Evolutionary conservation across 2,329 filamentous ascomycete genomes (phyloP).

Genomic region (Purpureocillium lavendulum): DNA sequence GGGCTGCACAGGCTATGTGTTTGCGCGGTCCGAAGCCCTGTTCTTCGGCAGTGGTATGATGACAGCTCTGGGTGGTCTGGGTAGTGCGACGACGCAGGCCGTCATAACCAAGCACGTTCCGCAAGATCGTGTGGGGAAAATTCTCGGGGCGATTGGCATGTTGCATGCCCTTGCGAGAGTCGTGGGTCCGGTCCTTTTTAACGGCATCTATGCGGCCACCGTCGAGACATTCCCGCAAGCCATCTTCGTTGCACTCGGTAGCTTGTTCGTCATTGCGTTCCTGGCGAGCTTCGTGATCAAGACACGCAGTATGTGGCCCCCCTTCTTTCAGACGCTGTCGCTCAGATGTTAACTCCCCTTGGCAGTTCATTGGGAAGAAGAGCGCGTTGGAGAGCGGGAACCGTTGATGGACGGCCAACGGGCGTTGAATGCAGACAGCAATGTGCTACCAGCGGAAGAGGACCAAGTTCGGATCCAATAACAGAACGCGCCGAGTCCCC

Average conservation of each 20-base stretch:
- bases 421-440: constrained; percentile 5
- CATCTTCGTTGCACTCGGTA: constrained; percentile 68
- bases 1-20: constrained; percentile 67
- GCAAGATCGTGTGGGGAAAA: constrained; percentile 68
- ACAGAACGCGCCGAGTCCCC: not conserved
- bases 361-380: constrained; percentile 25
- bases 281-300: constrained; percentile 61
- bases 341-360: not conserved
- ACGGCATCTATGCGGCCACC: constrained; percentile 75
- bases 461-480: constrained; percentile 19
- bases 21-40: constrained; percentile 50
- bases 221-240: constrained; percentile 72
- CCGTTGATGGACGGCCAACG: constrained; percentile 6
- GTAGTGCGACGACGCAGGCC: constrained; percentile 75
- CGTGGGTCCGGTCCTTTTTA: constrained; percentile 73
- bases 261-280: constrained; percentile 59
- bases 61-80: constrained; percentile 74
- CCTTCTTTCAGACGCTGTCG: too few species aligned
- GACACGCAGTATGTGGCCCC: constrained; percentile 59
- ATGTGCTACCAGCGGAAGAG: constrained; percentile 11
- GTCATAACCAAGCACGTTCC: constrained; percentile 88
- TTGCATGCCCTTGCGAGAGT: constrained; percentile 77
- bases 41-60: constrained; percentile 68
- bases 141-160: constrained; percentile 83
- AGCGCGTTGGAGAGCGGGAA: constrained; percentile 14